Evolutionary conservation across 768 basidiomycete genomes (phyloP).

Genomic region (Russula brevipes): DNA sequence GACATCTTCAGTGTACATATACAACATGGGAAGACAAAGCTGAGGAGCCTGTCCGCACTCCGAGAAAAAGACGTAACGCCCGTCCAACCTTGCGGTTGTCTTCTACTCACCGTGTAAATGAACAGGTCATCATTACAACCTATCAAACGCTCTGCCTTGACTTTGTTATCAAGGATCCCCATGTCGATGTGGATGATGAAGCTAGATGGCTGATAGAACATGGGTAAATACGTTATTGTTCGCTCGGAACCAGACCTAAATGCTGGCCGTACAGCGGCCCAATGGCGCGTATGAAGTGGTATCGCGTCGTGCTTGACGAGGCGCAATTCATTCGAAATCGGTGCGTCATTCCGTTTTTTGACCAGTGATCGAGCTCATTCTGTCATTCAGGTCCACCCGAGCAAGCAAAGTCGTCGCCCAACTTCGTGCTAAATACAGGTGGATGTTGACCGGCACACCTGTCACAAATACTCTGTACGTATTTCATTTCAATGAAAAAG

Average conservation of each 20-base stretch:
- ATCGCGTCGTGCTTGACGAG: constrained; percentile 71
- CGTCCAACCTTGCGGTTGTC: background rate
- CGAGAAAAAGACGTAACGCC: constrained; percentile 47
- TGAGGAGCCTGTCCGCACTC: constrained; percentile 49
- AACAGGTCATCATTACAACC: constrained; percentile 67
- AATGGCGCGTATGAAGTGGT: constrained; percentile 57
- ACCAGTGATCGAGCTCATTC: background rate
- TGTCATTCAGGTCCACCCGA: constrained; percentile 42
- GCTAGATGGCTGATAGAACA: constrained; percentile 43
- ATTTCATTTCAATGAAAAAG: background rate
- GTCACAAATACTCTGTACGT: constrained; percentile 62
- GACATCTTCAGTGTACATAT: constrained; percentile 57
- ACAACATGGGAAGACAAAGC: constrained; percentile 68
- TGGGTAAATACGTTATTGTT: constrained; percentile 37
- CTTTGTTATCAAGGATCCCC: constrained; percentile 45
- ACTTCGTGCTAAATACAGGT: constrained; percentile 61
- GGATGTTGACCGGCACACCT: constrained; percentile 77
- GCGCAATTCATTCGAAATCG: constrained; percentile 73
- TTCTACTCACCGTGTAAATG: constrained; percentile 1
- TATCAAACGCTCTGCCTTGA: constrained; percentile 67
- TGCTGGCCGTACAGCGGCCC: constrained; percentile 40
- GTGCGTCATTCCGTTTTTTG: constrained; percentile 28
- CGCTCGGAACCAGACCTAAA: background rate
- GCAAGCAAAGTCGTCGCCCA: constrained; percentile 55
- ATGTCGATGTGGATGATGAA: constrained; percentile 45